Evolutionary conservation across 2,329 filamentous ascomycete species (phyloP), one percentile per base, ranked within the genome.

Genomic region (Clonostachys solani): DNA sequence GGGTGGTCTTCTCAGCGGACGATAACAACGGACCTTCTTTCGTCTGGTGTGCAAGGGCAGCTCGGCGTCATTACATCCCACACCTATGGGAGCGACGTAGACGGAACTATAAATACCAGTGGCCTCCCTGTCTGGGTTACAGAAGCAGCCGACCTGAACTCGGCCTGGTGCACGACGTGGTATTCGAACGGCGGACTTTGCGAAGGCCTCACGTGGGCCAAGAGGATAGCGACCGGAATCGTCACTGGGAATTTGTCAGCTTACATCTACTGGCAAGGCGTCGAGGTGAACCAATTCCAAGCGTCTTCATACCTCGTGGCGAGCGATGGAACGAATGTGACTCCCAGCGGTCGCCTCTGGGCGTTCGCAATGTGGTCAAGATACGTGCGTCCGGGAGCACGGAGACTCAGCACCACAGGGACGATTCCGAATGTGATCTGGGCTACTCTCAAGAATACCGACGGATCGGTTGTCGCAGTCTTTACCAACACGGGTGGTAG

Each of bases 121-220:
- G 62, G 54, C 13, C 57, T 65, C 44, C 64, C 66, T 16, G 69
- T 73, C 42, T 81, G 77, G 78, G 65, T 78, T 50, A 77, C 75
- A 3, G 77, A 81, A 56, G 48, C 41, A 16, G 48, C 44, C 29
- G 38, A 41, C 13, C 12, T 19, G 12, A 40, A 40, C 40, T n/a
- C 33, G 23, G 35, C 15, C 23, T 46, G 47, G 33, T 23, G 35
- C 6, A 68, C 72, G 5, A 61, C 65, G 2, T 81, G 74, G 72
- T 78, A 75, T 55, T 49, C 54, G 1, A 64, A 56, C 49, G 74
- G 76, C 41, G 71, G 67, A 10, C 58, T 64, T 0, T 71, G 71
- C 36, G 78, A 81, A 50, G 78, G 77, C 7, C 63, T 76, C 52
- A 78, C 74, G 3, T 81, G 76, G 77, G 78, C 77, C 2, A 73